A percentile compares a stretch with the other conserved stretches of the same genome.
These are phyloP conservation scores for Patellifolia procumbens DNA, from an alignment of 179 eudicot genomes.

Conservation along the genomic window DNA sequence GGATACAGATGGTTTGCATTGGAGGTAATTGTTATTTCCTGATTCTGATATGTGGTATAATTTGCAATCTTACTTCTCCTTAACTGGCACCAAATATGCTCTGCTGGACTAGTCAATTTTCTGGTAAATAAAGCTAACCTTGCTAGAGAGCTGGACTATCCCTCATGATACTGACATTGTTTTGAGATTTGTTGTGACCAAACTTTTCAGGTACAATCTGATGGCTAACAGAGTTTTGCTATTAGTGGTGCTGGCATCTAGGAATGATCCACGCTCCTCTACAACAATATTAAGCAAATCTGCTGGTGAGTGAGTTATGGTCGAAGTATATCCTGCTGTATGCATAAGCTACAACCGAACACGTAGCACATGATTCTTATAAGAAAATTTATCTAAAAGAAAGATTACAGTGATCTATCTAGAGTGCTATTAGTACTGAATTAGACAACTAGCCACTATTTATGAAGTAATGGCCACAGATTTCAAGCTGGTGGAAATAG, in stretches of 20 bases:
- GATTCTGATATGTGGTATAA: conserved; percentile 14
- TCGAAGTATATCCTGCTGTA: neutral
- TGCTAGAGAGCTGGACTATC: conserved; percentile 5
- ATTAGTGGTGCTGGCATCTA: conserved; percentile 83
- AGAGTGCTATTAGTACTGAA: neutral
- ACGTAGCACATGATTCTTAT: neutral
- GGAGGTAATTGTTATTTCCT: conserved; percentile 60
- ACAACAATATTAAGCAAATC: conserved; percentile 66
- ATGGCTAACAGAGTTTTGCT: conserved; percentile 97
- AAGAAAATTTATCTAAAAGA: neutral
- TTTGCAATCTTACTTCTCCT: conserved; percentile 1
- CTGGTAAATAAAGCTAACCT: neutral
- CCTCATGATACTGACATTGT: conserved; percentile 17
- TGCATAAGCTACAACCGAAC: neutral
- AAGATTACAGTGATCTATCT: neutral
- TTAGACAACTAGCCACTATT: neutral
- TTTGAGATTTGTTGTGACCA: conserved; percentile 4
- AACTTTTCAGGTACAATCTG: conserved; percentile 79
- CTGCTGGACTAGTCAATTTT: neutral
- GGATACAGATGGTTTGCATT: conserved; percentile 78
- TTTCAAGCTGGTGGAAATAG: neutral
- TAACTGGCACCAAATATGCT: neutral
- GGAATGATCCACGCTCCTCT: conserved; percentile 67
- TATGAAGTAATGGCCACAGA: neutral
- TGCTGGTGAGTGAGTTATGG: conserved; percentile 61